Base-by-base conservation (phyloP, 2,329 filamentous ascomycete species). In the Aureobasidium sp. region DNA sequence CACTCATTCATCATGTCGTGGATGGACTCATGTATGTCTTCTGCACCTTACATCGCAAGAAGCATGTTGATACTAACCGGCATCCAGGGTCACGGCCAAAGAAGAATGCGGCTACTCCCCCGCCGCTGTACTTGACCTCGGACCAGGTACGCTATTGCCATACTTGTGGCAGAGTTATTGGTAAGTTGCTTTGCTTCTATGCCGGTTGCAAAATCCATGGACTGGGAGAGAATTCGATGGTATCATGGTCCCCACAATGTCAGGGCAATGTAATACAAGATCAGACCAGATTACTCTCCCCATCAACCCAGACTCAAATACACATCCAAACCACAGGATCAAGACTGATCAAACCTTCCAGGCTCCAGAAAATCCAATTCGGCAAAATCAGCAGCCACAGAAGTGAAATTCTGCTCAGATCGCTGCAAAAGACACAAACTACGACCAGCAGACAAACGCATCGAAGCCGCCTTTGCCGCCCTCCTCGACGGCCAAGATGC, bases 371-470 rank as follows among this genome's bases (percentile, higher is more conserved):
- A 65, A 19, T 64, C 70, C 6, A 67, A 70, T n/a, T 66, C 70
- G 29, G 67, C 71, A 45, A 70, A 67, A 19, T 67, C 70, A 1
- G 65, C 67, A 3, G 67, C 68, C 5, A 73, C 68, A 37, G 66
- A 66, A 44, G 70, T 77, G 35, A 84, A 83, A 64, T 86, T 84
- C 73, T 85, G 83, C 72, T 85, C 82, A 0, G 73, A 78, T 49
- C 73, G 79, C 40, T 86, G 83, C 65, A 75, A 81, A 22, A 75
- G 74, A 37, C 75, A 76, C 40, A 85, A 83, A 67, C 80, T 79
- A 0, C 75, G 77, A 0, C 73, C 73, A 7, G 56, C 69, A 11
- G 83, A 85, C 66, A 74, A 76, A 2, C 77, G 78, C 61, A 82
- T 85, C 47, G 82, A 85, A 69, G 70, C 69, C 8, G 74, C 75